Percentiles rank a stretch among this genome's conserved stretches.
phyloP scores from a whole-genome alignment of 2,329 filamentous ascomycete genomes.

The Neobulgaria alba region DNA sequence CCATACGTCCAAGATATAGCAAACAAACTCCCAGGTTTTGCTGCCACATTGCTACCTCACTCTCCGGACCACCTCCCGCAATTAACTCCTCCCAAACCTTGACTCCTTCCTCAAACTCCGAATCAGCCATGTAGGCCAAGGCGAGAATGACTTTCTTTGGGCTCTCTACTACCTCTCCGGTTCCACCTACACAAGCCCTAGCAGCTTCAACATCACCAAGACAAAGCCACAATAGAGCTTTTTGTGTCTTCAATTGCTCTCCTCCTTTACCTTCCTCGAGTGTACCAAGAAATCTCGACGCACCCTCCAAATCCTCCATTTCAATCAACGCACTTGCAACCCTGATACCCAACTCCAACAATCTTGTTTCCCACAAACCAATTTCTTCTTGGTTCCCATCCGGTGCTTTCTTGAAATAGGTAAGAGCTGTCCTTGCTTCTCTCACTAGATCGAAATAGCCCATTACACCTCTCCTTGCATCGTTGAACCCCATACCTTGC shows the following conservation, averaged over 20 bases:
- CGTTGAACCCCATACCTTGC: slow-evolving; percentile 77
- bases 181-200: slow-evolving; percentile 39
- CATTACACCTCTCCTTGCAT: slow-evolving; percentile 76
- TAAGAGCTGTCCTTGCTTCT: slow-evolving; percentile 59
- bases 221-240: slow-evolving; percentile 65
- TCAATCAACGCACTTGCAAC: slow-evolving; percentile 63
- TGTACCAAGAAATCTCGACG: slow-evolving; percentile 60
- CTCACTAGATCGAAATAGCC: slow-evolving; percentile 81
- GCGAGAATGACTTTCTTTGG: slow-evolving; percentile 49
- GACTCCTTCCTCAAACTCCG: slow-evolving; percentile 57
- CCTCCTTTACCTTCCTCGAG: slow-evolving; percentile 33
- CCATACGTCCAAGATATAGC: slow-evolving; percentile 70
- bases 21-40: slow-evolving; percentile 81
- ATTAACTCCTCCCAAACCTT: slow-evolving; percentile 49
- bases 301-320: slow-evolving; percentile 81
- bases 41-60: slow-evolving; percentile 58
- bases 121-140: slow-evolving; percentile 71
- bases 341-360: slow-evolving; percentile 65
- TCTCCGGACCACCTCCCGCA: slow-evolving; percentile 24
- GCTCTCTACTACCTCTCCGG: slow-evolving; percentile 7
- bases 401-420: slow-evolving; percentile 33
- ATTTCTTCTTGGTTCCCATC: slow-evolving; percentile 30
- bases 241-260: slow-evolving; percentile 36
- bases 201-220: slow-evolving; percentile 70
- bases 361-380: slow-evolving; percentile 60